Percentiles rank a stretch among this genome's conserved stretches.
Evolutionary conservation across 345 rosid genomes (phyloP).

Genomic region (Linum tenue): DNA sequence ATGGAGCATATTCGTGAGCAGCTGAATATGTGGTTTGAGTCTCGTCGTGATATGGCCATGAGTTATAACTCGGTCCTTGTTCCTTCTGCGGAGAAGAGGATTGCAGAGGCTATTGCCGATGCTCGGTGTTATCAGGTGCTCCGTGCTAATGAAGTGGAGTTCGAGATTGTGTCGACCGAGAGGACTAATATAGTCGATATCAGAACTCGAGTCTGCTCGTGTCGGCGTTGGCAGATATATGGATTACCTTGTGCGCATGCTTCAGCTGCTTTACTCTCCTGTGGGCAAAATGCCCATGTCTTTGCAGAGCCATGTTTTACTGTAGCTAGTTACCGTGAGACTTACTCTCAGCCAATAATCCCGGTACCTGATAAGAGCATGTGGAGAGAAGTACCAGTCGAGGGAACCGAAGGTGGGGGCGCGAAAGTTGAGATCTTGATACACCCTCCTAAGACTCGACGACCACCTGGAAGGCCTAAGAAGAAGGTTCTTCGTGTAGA

Average conservation of each 20-base stretch:
- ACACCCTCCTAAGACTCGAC: slow-evolving; percentile 81
- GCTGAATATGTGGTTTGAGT: slow-evolving; percentile 47
- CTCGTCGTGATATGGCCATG: slow-evolving; percentile 65
- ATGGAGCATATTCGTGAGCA: slow-evolving; percentile 79
- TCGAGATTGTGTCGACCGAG: slow-evolving; percentile 96
- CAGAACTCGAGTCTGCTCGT: slow-evolving; percentile 69
- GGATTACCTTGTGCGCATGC: slow-evolving; percentile 97
- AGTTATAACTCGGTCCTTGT: slow-evolving; percentile 83
- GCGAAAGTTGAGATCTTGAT: slow-evolving; percentile 49
- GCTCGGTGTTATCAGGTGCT: slow-evolving; percentile 93
- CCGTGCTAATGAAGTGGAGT: slow-evolving; percentile 92
- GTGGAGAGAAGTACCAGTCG: slow-evolving; percentile 52
- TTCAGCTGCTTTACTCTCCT: slow-evolving; percentile 90
- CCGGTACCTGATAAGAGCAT: slow-evolving; percentile 55
- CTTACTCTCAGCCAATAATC: slow-evolving; percentile 62
- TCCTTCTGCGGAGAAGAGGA: slow-evolving; percentile 83
- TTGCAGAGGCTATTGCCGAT: slow-evolving; percentile 71
- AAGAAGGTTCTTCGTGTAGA: slow-evolving; percentile 92
- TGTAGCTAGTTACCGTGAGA: slow-evolving; percentile 58
- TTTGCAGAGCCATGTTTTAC: slow-evolving; percentile 89
- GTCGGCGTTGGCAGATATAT: slow-evolving; percentile 90
- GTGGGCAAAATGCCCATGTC: slow-evolving; percentile 66
- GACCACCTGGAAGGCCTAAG: slow-evolving; percentile 97
- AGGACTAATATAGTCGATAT: slow-evolving; percentile 92
- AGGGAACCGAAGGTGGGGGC: slow-evolving; percentile 49